phyloP scores from a whole-genome alignment of 2,329 filamentous ascomycete species.

The Neopestalotiopsis rosae region DNA sequence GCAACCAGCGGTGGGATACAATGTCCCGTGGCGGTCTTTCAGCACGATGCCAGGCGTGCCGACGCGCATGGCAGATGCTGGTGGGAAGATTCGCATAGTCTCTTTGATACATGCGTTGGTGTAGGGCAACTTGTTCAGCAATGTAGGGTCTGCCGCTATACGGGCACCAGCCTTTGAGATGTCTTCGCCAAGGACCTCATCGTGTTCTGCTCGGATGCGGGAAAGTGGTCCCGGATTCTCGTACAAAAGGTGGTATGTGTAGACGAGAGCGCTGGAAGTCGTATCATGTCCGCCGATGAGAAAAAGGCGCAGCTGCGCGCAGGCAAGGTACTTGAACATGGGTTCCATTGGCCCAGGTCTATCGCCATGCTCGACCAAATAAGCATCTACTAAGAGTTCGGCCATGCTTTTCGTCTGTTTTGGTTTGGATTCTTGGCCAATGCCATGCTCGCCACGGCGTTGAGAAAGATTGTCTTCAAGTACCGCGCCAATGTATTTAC shows the following conservation, averaged over 20 bases:
- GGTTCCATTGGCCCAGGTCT: conserved; percentile 13
- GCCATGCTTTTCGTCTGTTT: not conserved
- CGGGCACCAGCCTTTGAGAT: conserved; percentile 26
- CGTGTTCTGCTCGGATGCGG: conserved; percentile 34
- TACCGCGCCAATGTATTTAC: conserved; percentile 25
- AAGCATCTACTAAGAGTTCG: conserved; percentile 26
- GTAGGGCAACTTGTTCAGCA: conserved; percentile 41
- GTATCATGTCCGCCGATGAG: conserved; percentile 41
- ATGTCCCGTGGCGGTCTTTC: conserved; percentile 43
- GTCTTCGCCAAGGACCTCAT: conserved; percentile 38
- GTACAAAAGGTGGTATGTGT: conserved; percentile 29
- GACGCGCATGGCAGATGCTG: conserved; percentile 45
- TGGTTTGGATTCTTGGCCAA: not conserved
- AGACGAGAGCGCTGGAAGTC: conserved; percentile 34
- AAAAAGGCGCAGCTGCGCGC: conserved; percentile 23
- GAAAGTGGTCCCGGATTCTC: conserved; percentile 29
- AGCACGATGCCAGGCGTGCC: conserved; percentile 38
- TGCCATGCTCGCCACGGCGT: conserved; percentile 11
- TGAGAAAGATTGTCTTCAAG: conserved; percentile 29
- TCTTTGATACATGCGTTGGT: conserved; percentile 45
- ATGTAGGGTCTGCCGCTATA: conserved; percentile 20
- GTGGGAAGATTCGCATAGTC: conserved; percentile 47
- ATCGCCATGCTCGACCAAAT: conserved; percentile 25
- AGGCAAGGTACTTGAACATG: conserved; percentile 20
- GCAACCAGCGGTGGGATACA: conserved; percentile 30